Base-by-base conservation (phyloP, 805 yeast genomes). In the Candida glaebosa region DNA sequence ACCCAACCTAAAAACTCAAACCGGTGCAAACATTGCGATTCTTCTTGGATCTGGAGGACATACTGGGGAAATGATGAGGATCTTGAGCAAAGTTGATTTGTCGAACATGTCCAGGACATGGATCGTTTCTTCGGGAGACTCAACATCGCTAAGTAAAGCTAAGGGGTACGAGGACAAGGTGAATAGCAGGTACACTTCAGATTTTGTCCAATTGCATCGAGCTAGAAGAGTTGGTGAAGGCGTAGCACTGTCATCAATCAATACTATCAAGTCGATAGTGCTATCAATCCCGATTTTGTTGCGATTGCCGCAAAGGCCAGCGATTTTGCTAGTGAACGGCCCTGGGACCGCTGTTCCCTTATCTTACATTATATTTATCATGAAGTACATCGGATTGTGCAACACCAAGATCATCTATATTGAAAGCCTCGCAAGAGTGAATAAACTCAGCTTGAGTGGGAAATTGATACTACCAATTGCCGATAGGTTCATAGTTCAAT, bases 21-120 rank as follows among this genome's bases (percentile, higher is more conserved):
- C n/a, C n/a, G 16, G 31, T 28, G n/a, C 31, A 6, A 28, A 28
- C 14, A 28, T 28, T 28, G 31, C 31, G 14, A 28, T 28, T 14
- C 31, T 28, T 28, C 63, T 91, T 8, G 98, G 98, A 0, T 88
- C 96, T 0, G 99, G 99, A 1, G 98, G 97, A 2, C 98, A 89
- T 54, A 89, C 97, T 0, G 97, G 96, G 1, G 97, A 91, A 60
- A 87, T 91, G 95, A 59, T 90, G n/a, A 67, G 90, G 18, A 67
- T 91, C 14, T 57, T 87, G 7, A 45, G 56, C 4, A 68, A 69
- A 30, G 63, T 75, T 35, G 54, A 67, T 17, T 41, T 61, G n/a
- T 22, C 40, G 2, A 36, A 35, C 10, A 49, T 66, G 19, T 39
- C 55, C 4, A 48, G 71, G 40, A 65, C 65, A 3, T 69, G 73